These are phyloP conservation scores for Candida vaughaniae DNA, from an alignment of 805 yeast genomes.

Conservation along the genomic window DNA sequence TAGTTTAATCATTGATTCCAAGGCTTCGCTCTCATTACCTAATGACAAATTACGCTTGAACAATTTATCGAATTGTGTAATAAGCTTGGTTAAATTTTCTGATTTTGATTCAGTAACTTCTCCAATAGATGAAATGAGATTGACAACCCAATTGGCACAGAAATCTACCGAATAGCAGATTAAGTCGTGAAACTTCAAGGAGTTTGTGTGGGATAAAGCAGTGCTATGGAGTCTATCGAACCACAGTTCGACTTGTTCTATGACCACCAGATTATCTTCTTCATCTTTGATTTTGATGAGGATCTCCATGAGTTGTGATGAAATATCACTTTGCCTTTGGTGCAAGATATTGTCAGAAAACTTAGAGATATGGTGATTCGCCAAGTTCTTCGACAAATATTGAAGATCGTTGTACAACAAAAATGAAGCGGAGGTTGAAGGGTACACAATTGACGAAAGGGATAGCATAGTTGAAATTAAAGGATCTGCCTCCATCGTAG, in stretches of 20 bases:
- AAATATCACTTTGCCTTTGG: constrained; percentile 3
- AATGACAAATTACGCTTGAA: constrained; percentile 19
- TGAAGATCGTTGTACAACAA: constrained; percentile 36
- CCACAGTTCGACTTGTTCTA: constrained; percentile 14
- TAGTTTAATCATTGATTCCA: constrained; percentile 26
- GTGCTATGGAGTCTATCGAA: constrained; percentile 21
- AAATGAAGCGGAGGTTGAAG: constrained; percentile 30
- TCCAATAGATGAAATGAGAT: constrained; percentile 20
- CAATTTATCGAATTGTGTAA: constrained; percentile 22
- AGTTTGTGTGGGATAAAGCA: constrained; percentile 26
- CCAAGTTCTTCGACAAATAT: constrained; percentile 18
- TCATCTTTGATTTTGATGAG: constrained; percentile 7
- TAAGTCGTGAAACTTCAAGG: constrained; percentile 24
- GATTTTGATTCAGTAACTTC: constrained; percentile 40
- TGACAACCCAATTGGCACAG: constrained; percentile 27
- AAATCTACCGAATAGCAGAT: constrained; percentile 26
- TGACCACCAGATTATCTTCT: constrained; percentile 6
- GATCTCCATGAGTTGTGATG: constrained; percentile 9
- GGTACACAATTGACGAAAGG: constrained; percentile 32
- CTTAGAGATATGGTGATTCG: constrained; percentile 12
- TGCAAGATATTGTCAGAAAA: constrained; percentile 8
- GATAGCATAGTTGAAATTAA: constrained; percentile 30
- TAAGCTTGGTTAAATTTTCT: constrained; percentile 26
- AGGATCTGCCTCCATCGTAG: constrained; percentile 16
- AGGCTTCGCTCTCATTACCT: constrained; percentile 16